phyloP scores from a whole-genome alignment of 192 early-diverging fungal genomes.

The Irineochytrium annulatum region DNA sequence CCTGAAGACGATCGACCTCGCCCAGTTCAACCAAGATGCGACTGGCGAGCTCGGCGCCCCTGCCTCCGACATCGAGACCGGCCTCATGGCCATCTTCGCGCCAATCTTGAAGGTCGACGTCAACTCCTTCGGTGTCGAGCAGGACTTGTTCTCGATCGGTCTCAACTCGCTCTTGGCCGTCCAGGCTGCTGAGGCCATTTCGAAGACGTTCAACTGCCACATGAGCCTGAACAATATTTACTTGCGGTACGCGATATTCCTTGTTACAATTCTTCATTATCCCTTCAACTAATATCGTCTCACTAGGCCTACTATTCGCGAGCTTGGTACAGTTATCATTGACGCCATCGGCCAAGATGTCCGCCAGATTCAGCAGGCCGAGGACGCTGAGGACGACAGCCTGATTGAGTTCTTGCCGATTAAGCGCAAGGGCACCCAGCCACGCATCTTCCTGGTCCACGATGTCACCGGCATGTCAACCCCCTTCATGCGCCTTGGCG shows the following conservation, averaged over 20 bases:
- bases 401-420: not conserved
- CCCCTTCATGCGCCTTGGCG: conserved; percentile 3
- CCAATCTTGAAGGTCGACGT: not conserved
- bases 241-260: not conserved
- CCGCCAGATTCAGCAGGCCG: too few relatives aligned
- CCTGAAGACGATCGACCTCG: not conserved
- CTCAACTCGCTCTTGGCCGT: conserved; percentile 4
- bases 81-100: too few relatives aligned
- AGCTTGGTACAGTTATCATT: not conserved
- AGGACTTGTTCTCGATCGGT: not conserved
- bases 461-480: conserved; percentile 12
- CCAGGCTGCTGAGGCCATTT: not conserved
- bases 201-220: not conserved
- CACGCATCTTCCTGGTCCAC: conserved; percentile 12
- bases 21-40: not conserved
- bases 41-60: not conserved
- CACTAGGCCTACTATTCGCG: not conserved
- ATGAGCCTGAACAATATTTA: not conserved
- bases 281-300: not conserved
- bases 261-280: not conserved
- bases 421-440: not conserved
- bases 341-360: not conserved
- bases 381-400: not conserved
- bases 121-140: not conserved
- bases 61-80: too few relatives aligned